Percentiles rank a stretch among this genome's conserved stretches.
Evolutionary conservation across 495 filamentous ascomycete species (phyloP).

Genomic region (Aspergillus affinis): DNA sequence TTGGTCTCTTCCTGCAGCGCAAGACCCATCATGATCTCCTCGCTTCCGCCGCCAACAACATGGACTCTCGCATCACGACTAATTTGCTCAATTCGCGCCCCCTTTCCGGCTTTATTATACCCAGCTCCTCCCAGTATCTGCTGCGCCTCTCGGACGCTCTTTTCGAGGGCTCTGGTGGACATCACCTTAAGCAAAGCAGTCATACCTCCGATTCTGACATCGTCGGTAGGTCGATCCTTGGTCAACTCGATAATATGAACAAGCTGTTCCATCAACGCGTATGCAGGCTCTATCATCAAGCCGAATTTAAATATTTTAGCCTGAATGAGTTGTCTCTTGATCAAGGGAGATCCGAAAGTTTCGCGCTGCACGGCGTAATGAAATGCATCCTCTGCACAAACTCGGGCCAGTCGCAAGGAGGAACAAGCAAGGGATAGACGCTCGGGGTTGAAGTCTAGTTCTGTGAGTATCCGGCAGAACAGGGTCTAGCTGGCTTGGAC

Average conservation of each 20-base stretch:
- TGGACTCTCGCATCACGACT: slow-evolving; percentile 56
- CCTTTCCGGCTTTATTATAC: slow-evolving; percentile 52
- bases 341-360: slow-evolving; percentile 50
- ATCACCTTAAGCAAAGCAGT: slow-evolving; percentile 52
- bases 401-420: slow-evolving; percentile 43
- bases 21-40: slow-evolving; percentile 56
- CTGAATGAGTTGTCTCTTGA: slow-evolving; percentile 46
- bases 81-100: slow-evolving; percentile 56
- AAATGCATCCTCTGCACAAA: slow-evolving; percentile 50
- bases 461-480: neutral
- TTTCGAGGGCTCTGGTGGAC: slow-evolving; percentile 54
- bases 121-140: slow-evolving; percentile 61
- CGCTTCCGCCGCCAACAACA: slow-evolving; percentile 58
- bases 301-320: slow-evolving; percentile 51
- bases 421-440: slow-evolving; percentile 43
- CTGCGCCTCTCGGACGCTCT: slow-evolving; percentile 58
- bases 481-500: slow-evolving; percentile 1
- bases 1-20: slow-evolving; percentile 48
- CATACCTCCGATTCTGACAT: slow-evolving; percentile 50
- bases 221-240: slow-evolving; percentile 32
- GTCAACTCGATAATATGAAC: slow-evolving; percentile 45
- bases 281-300: slow-evolving; percentile 48
- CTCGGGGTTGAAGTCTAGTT: slow-evolving; percentile 48
- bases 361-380: slow-evolving; percentile 48
- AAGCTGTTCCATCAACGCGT: slow-evolving; percentile 50